Percentiles rank a stretch among this genome's conserved stretches.
Conservation (phyloP, 257 asterid genomes). For the Solanum ossicruentum region DNA sequence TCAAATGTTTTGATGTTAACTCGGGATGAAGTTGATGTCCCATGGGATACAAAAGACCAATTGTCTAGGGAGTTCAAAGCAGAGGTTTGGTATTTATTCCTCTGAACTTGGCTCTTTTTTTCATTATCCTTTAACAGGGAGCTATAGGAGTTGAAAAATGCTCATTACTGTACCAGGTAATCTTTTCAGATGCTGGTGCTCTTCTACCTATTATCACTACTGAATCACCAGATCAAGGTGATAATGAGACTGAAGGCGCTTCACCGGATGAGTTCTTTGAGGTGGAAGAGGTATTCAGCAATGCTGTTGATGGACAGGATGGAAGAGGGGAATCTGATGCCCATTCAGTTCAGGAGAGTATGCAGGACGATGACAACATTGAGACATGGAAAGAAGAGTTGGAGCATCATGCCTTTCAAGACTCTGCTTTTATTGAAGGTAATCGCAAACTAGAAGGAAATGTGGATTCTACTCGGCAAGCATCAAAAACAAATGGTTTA, state of each 20-base stretch:
- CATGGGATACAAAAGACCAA: conserved; percentile 74
- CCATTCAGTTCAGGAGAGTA: conserved; percentile 20
- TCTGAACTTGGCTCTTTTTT: conserved; percentile 15
- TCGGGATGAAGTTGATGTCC: conserved; percentile 84
- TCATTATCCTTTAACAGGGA: conserved; percentile 8
- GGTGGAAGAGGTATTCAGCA: conserved; percentile 95
- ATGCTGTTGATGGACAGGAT: conserved; percentile 48
- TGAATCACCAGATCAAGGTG: conserved; percentile 50
- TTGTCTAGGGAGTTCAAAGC: conserved; percentile 73
- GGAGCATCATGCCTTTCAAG: conserved; percentile 71
- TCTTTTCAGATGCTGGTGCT: conserved; percentile 81
- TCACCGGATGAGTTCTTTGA: conserved; percentile 84
- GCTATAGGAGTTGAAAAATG: conserved; percentile 23
- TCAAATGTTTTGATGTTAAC: conserved; percentile 63
- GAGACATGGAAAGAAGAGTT: conserved; percentile 42
- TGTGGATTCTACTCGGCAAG: conserved; percentile 9
- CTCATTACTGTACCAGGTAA: conserved; percentile 62
- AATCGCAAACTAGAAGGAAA: conserved; percentile 21
- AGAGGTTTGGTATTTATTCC: conserved; percentile 54
- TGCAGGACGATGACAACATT: conserved; percentile 27
- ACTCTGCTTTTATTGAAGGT: conserved; percentile 58
- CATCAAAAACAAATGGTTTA: conserved; percentile 1
- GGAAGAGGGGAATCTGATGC: conserved; percentile 48
- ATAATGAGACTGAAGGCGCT: conserved; percentile 49
- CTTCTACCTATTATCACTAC: conserved; percentile 32